A percentile compares a stretch with the other conserved stretches of the same genome.
phyloP scores from a whole-genome alignment of 208 protist genomes.

The Acanthamoeba castellanii region DNA sequence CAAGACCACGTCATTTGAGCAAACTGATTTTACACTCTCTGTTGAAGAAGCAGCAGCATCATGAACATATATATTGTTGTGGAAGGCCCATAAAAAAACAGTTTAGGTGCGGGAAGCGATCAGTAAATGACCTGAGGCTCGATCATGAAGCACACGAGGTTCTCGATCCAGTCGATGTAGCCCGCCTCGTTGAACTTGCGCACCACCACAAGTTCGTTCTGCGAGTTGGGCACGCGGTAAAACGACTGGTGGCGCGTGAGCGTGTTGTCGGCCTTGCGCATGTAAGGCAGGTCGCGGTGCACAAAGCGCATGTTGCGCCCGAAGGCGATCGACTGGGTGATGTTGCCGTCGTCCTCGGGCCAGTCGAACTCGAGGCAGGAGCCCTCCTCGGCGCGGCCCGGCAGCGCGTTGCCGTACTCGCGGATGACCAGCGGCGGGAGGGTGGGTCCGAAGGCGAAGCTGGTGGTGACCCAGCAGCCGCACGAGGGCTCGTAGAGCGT shows the following conservation, averaged over 20 bases:
- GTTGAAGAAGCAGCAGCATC: no score
- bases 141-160: not conserved
- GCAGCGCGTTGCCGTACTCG: slow-evolving; percentile 31
- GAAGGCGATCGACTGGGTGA: not conserved
- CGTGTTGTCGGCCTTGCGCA: not conserved
- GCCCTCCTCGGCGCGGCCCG: not conserved
- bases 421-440: not conserved
- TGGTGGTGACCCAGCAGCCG: not conserved
- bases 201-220: not conserved
- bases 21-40: no score
- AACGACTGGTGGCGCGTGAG: not conserved
- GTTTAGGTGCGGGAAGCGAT: no score
- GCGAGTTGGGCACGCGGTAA: not conserved
- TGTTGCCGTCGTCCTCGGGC: not conserved
- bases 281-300: slow-evolving; percentile 9
- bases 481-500: not conserved
- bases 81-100: no score
- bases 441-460: not conserved
- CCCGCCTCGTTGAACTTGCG: not conserved
- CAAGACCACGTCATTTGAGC: no score
- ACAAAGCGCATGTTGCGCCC: not conserved
- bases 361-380: not conserved
- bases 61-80: no score
- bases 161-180: not conserved
- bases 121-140: slow-evolving; percentile 3